Percentiles rank a stretch among this genome's conserved stretches.
Evolutionary conservation across 306 rosid species (phyloP).

Genomic region (Rosa rugosa): DNA sequence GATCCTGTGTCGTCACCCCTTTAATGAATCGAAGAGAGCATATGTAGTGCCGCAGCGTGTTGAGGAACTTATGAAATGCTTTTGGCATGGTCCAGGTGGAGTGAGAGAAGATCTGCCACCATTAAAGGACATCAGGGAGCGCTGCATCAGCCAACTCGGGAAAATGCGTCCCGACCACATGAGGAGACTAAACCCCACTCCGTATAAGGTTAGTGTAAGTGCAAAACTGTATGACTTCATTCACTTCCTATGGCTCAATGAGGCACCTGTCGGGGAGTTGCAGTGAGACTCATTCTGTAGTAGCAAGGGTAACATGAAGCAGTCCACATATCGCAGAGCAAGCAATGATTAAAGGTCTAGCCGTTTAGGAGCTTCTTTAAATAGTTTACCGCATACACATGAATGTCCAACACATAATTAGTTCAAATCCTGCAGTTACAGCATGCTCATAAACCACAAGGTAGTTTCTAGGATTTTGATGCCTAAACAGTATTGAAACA

Average conservation of each 20-base stretch:
- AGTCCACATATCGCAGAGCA: background rate
- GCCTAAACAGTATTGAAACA: background rate
- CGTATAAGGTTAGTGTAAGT: constrained; percentile 96
- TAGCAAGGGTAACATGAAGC: background rate
- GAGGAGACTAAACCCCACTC: constrained; percentile 98
- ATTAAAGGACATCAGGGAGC: constrained; percentile 65
- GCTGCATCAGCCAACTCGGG: constrained; percentile 78
- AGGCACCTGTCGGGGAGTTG: constrained; percentile 97
- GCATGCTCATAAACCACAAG: too few relatives aligned
- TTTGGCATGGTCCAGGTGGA: constrained; percentile 79
- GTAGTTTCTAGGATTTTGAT: background rate
- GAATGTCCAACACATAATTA: too few relatives aligned
- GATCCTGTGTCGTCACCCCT: constrained; percentile 93
- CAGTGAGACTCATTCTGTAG: constrained; percentile 39
- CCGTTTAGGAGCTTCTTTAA: background rate
- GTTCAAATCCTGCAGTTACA: too few relatives aligned
- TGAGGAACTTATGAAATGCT: constrained; percentile 91
- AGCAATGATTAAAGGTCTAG: constrained; percentile 6
- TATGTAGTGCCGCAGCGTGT: constrained; percentile 93
- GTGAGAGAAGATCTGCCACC: constrained; percentile 62
- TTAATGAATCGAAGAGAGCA: constrained; percentile 97
- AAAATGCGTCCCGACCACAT: constrained; percentile 96
- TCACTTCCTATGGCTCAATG: constrained; percentile 92
- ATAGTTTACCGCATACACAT: too few relatives aligned
- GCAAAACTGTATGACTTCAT: constrained; percentile 83